phyloP scores from a whole-genome alignment of 139 green algal genomes.

The Dunaliella primolecta region DNA sequence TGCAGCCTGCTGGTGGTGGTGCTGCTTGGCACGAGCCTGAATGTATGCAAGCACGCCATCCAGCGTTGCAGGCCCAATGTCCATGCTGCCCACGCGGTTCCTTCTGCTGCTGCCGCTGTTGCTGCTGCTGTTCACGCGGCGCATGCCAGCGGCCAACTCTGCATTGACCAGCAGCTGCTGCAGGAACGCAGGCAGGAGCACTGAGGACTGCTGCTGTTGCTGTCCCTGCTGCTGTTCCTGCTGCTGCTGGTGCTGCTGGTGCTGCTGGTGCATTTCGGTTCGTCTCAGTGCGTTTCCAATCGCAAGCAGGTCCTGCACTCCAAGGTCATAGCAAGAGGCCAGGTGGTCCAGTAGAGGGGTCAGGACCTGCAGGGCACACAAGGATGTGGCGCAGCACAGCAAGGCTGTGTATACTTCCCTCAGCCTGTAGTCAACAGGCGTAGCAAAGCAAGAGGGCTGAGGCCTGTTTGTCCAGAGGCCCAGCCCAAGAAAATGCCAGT shows the following conservation, averaged over 20 bases:
- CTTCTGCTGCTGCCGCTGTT: background rate
- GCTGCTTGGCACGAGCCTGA: background rate
- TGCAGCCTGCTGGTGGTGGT: background rate
- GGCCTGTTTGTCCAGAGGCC: no score
- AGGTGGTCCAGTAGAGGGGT: background rate
- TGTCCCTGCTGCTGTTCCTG: background rate
- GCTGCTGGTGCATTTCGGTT: background rate
- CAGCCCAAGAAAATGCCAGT: no score
- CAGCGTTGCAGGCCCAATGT: background rate
- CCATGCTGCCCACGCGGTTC: background rate
- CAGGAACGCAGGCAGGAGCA: background rate
- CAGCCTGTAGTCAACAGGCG: no score
- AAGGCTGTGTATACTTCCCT: no score
- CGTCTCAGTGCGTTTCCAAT: constrained; percentile 8
- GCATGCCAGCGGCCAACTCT: background rate
- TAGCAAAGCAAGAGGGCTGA: no score
- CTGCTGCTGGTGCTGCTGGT: background rate
- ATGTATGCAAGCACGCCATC: background rate
- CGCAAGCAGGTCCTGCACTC: constrained; percentile 12
- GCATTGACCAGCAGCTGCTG: background rate
- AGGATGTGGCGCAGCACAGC: background rate
- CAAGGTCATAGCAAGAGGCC: background rate
- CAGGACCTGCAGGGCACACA: no score
- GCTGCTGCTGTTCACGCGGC: background rate
- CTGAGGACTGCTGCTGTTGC: background rate